Base-by-base conservation (phyloP, 805 yeast genomes). In the Candida stauntonica region DNA sequence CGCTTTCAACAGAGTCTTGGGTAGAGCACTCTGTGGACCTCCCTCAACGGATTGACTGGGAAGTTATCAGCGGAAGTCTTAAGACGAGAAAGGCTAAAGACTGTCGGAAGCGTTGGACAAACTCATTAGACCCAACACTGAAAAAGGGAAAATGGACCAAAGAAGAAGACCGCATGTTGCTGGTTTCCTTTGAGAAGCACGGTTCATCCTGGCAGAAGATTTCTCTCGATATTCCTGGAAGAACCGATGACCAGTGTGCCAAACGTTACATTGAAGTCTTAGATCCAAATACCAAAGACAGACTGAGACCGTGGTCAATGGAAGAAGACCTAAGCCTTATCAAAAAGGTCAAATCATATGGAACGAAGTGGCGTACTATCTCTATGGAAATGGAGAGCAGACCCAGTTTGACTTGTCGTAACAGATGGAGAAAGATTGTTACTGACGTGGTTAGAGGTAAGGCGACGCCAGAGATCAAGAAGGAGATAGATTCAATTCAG, bases 211-310 rank as follows among this genome's bases (percentile, higher is more conserved):
- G 97, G 97, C 85, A 84, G 46, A 81, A 81, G 51, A 88, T 89
- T 9, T 79, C 95, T 0, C 62, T 70, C 35, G 80, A 75, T 37
- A 83, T 89, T 11, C 75, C 77, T 3, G 95, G 96, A 5, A 70
- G 97, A 55, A 89, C 95, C 0, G 96, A 88, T 54, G 96, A 88
- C 60, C 97, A 89, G 64, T 89, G 98, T 66, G 86, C 95, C 2
- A 89, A 89, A 55, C 66, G 97, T 51, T 89, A 86, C 57, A 77
- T 81, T 13, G 97, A 89, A 54, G 96, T 87, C 2, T 60, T 89
- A 42, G 93, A 86, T 51, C 96, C 97, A 5, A 63, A 66, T 38
- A 83, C 88, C 8, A 77, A 78, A 43, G 87, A 83, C 48, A 63
- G 96, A 39, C 66, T 87, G 31, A 72, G 86, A 49, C 79, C 82